These are phyloP conservation scores for Vitis hybrid DNA, from an alignment of 177 flowering plant species.

Conservation along the genomic window DNA sequence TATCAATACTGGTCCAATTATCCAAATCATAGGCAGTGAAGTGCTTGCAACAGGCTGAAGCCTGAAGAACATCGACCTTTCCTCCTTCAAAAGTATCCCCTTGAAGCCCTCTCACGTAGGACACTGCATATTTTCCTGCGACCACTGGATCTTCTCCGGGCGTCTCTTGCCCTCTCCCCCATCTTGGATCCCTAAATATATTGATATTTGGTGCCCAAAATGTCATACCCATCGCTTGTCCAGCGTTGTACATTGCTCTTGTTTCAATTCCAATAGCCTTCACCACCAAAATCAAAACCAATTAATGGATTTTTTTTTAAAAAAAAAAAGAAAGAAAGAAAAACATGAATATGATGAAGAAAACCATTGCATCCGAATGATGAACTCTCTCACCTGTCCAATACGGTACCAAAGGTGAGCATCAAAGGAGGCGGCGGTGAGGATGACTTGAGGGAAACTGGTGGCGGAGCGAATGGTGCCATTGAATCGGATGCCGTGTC, in stretches of 20 bases:
- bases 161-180: slow-evolving; percentile 99
- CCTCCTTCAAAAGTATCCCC: slow-evolving; percentile 74
- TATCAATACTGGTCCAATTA: slow-evolving; percentile 59
- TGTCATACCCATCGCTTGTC: slow-evolving; percentile 85
- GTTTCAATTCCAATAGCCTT: slow-evolving; percentile 86
- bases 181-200: slow-evolving; percentile 89
- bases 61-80: slow-evolving; percentile 49
- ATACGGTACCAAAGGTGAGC: slow-evolving; percentile 68
- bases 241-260: slow-evolving; percentile 76
- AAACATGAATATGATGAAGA: background rate
- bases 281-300: background rate
- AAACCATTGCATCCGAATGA: background rate
- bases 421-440: slow-evolving; percentile 81
- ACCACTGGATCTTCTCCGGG: slow-evolving; percentile 91
- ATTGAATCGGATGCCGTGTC: slow-evolving; percentile 54
- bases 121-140: slow-evolving; percentile 59
- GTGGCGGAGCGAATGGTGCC: slow-evolving; percentile 64
- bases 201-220: slow-evolving; percentile 99
- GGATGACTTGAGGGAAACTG: slow-evolving; percentile 93
- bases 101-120: slow-evolving; percentile 88
- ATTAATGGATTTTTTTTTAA: background rate
- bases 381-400: slow-evolving; percentile 47
- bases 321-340: too few relatives aligned
- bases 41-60: slow-evolving; percentile 98
- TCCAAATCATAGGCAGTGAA: slow-evolving; percentile 97